Conservation (phyloP, 768 basidiomycete genomes). For the Boletellus emodensis region DNA sequence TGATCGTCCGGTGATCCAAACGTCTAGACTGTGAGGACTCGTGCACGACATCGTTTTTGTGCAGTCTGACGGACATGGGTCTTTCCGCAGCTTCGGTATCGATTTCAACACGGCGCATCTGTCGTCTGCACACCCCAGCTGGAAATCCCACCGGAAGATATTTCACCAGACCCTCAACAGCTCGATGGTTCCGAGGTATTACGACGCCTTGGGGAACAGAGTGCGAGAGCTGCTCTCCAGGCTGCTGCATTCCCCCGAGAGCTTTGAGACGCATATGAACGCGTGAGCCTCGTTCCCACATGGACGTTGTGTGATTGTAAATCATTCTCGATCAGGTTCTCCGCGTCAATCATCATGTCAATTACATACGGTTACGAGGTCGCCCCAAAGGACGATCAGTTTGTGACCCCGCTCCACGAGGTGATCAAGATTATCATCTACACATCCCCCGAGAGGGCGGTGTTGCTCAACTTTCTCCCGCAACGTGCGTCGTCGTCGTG, state of each 20-base stretch:
- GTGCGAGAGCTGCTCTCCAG: slow-evolving; percentile 3
- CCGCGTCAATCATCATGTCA: slow-evolving; percentile 19
- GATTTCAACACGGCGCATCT: slow-evolving; percentile 22
- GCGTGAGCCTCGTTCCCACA: slow-evolving; percentile 15
- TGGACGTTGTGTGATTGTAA: neutral
- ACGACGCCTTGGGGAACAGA: slow-evolving; percentile 8
- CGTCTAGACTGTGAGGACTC: slow-evolving; percentile 1
- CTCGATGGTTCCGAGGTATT: slow-evolving; percentile 10
- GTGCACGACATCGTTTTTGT: neutral
- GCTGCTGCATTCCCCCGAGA: slow-evolving; percentile 14
- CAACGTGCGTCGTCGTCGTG: slow-evolving; percentile 13
- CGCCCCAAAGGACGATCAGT: slow-evolving; percentile 15
- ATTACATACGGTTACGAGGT: slow-evolving; percentile 20
- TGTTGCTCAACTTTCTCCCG: slow-evolving; percentile 19
- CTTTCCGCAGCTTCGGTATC: slow-evolving; percentile 18
- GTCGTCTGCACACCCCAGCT: slow-evolving; percentile 2
- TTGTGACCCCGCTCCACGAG: slow-evolving; percentile 14
- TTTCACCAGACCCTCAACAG: slow-evolving; percentile 12
- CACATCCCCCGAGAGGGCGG: slow-evolving; percentile 20
- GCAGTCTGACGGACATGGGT: neutral
- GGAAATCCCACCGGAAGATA: slow-evolving; percentile 17
- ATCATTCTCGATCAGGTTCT: slow-evolving; percentile 7
- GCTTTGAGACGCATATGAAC: slow-evolving; percentile 11
- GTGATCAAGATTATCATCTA: slow-evolving; percentile 2
- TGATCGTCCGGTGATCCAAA: slow-evolving; percentile 13